These are phyloP conservation scores for Podosphaera aphanis DNA, from an alignment of 2,329 filamentous ascomycete species.

Conservation along the genomic window DNA sequence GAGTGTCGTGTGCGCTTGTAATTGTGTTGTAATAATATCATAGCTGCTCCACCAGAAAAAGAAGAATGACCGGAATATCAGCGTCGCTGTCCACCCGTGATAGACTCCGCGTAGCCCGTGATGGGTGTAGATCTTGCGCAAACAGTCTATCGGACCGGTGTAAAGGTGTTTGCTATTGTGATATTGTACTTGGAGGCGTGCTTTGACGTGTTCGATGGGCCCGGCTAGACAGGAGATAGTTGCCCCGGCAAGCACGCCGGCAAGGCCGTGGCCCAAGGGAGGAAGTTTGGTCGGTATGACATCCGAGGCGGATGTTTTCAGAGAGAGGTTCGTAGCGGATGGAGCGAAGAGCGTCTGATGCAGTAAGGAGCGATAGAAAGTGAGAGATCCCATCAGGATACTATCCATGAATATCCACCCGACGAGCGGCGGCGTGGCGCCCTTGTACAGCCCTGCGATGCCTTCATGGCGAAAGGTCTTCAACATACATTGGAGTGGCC, in stretches of 20 bases:
- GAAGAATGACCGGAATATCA: conserved; percentile 81
- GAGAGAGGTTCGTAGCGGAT: neutral
- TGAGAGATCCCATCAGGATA: conserved; percentile 75
- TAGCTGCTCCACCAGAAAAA: conserved; percentile 98
- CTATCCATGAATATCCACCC: conserved; percentile 98
- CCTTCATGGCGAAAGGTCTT: conserved; percentile 77
- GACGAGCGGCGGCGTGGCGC: conserved; percentile 70
- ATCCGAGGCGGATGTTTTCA: neutral
- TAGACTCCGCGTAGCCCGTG: conserved; percentile 69
- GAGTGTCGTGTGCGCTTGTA: conserved; percentile 43
- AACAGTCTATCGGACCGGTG: conserved; percentile 66
- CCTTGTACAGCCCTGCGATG: conserved; percentile 72
- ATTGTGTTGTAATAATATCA: conserved; percentile 50
- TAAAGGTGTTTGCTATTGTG: conserved; percentile 56
- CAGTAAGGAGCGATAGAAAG: conserved; percentile 65
- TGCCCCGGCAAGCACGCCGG: conserved; percentile 64
- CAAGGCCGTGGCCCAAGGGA: conserved; percentile 60
- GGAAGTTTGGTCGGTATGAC: conserved; percentile 30
- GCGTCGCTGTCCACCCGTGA: conserved; percentile 61
- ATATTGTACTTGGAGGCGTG: conserved; percentile 84
- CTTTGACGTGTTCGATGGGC: conserved; percentile 87
- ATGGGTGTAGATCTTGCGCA: conserved; percentile 39
- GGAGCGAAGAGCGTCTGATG: conserved; percentile 49
- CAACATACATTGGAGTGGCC: conserved; percentile 63
- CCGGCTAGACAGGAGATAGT: conserved; percentile 87